A percentile compares a stretch with the other conserved stretches of the same genome.
phyloP scores from a whole-genome alignment of 2,329 filamentous ascomycete species.

The Curvularia sp. region DNA sequence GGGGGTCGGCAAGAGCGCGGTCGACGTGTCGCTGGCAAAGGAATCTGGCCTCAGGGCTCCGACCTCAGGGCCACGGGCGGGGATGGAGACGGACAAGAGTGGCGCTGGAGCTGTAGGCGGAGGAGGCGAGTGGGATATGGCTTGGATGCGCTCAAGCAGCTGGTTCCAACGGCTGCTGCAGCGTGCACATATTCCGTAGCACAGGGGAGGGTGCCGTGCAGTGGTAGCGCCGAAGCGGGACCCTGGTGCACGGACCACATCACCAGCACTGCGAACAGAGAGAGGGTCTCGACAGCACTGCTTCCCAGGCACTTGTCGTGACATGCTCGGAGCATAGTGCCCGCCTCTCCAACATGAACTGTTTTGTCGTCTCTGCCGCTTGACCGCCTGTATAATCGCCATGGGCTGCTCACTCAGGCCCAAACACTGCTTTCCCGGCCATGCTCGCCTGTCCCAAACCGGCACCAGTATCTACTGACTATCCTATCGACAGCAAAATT shows the following conservation, averaged over 20 bases:
- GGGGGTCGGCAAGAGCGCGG: conserved; percentile 33
- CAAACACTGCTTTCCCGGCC: not conserved
- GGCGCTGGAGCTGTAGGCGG: not conserved
- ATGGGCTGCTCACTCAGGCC: not conserved
- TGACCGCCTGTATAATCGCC: not conserved
- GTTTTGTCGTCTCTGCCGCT: not conserved
- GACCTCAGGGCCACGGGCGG: conserved; percentile 23
- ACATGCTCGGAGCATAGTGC: not conserved
- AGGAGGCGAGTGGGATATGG: conserved; percentile 6
- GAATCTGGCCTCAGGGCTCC: conserved; percentile 34
- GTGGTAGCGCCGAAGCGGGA: conserved; percentile 24
- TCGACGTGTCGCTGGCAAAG: conserved; percentile 22
- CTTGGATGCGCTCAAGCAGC: conserved; percentile 12
- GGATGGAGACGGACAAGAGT: conserved; percentile 1
- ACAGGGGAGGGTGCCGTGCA: conserved; percentile 18
- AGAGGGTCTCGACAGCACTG: not conserved
- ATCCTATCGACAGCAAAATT: not conserved
- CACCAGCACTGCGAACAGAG: conserved; percentile 10
- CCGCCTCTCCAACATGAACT: not conserved
- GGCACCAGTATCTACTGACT: not conserved
- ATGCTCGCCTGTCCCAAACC: conserved; percentile 6
- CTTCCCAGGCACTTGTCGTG: not conserved
- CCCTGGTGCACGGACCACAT: conserved; percentile 15
- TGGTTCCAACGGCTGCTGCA: conserved; percentile 11
- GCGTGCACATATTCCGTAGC: conserved; percentile 16